Base-by-base conservation (phyloP, 768 basidiomycete genomes). In the Amanita jacksonii region DNA sequence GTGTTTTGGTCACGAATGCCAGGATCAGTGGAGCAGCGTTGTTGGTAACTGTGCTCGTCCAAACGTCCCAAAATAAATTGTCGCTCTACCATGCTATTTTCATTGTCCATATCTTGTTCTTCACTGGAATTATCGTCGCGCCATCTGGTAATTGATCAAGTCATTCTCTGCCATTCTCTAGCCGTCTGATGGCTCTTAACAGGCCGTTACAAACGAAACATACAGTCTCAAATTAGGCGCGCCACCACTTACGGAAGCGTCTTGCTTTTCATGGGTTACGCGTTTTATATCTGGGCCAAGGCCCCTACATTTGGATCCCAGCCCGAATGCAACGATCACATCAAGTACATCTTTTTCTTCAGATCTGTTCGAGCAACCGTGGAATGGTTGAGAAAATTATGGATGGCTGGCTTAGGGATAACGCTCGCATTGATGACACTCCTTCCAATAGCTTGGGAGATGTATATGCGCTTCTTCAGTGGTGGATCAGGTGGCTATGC, bases 81-180 rank as follows among this genome's bases (percentile, higher is more conserved):
- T 45, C 50, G 38, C 44, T 51, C 9, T 51, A 51, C 18, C 50
- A 51, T 39, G 47, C 50, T 3, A 51, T 51, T 13, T 51, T 51
- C 36, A 46, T 51, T 22, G 41, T 51, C 32, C 50, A 51, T 38
- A 43, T 49, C 33, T 31, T 51, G 12, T 48, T 41, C 36, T 51
- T 51, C 39, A 39, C 48, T 10, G 50, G 50, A 6, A 38, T 51
- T 15, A 41, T 35, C 5, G 36, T 48, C 3, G 38, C 38, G 10
- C 50, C 50, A 13, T 36, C 38, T 13, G 50, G 50, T 46, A 15
- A 12, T 47, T n/a, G n/a, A n/a, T n/a, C 20, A 23, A 15, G 12
- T 15, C 19, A 13, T 23, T 18, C n/a, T 37, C 9, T n/a, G 33
- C 47, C 23, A 8, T 15, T 32, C n/a, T n/a, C n/a, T 10, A 18